These are phyloP conservation scores for Solanum clarkiae DNA, from an alignment of 257 asterid genomes.

Conservation along the genomic window DNA sequence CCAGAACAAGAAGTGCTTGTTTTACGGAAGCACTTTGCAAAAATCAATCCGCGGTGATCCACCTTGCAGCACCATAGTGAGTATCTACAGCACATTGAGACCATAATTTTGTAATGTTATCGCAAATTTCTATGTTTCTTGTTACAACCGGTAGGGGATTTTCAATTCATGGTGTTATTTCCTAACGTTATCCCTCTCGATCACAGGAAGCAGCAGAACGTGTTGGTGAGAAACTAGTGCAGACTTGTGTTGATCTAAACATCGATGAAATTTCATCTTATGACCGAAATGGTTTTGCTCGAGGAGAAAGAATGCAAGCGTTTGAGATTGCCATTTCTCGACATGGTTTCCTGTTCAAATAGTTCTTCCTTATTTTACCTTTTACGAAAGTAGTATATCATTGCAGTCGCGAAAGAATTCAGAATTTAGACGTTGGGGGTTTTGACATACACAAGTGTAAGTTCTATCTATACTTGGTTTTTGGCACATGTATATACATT, in stretches of 20 bases:
- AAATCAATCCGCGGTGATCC: constrained; percentile 46
- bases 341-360: constrained; percentile 70
- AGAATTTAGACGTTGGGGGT: not conserved
- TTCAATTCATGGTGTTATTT: not conserved
- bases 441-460: not conserved
- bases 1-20: constrained; percentile 60
- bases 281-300: constrained; percentile 81
- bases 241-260: constrained; percentile 56
- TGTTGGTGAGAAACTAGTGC: constrained; percentile 77
- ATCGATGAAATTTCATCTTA: constrained; percentile 56
- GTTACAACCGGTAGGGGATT: not conserved
- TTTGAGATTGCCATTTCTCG: constrained; percentile 62
- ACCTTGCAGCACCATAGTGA: constrained; percentile 48
- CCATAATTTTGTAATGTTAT: not conserved
- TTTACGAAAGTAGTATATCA: not conserved
- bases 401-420: not conserved
- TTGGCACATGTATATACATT: too few species aligned
- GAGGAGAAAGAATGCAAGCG: constrained; percentile 69
- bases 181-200: not conserved
- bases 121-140: not conserved
- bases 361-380: not conserved
- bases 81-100: not conserved
- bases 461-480: too few species aligned
- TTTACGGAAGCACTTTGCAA: constrained; percentile 72
- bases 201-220: constrained; percentile 72